A percentile compares a stretch with the other conserved stretches of the same genome.
phyloP scores from a whole-genome alignment of 2,329 filamentous ascomycete species.

The Cadophora sp. region DNA sequence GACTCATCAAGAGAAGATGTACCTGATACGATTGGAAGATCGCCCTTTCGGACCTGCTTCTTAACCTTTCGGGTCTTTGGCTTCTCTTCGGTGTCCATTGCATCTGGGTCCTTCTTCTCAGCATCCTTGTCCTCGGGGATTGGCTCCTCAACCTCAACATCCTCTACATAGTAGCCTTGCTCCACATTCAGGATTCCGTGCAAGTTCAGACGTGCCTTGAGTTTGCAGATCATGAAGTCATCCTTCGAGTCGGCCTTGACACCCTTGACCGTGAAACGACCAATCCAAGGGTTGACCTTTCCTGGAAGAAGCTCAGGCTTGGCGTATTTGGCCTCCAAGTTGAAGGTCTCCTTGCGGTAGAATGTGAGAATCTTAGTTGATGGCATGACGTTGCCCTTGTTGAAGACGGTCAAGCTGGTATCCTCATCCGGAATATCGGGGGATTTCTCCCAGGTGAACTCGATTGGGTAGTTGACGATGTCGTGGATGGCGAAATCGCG shows the following conservation, averaged over 20 bases:
- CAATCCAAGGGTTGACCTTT: conserved; percentile 93
- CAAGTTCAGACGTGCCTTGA: conserved; percentile 95
- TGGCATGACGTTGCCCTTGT: conserved; percentile 94
- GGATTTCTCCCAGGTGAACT: conserved; percentile 99
- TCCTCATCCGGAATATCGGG: conserved; percentile 98
- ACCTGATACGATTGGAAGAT: conserved; percentile 84
- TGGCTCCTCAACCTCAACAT: conserved; percentile 95
- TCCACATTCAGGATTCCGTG: conserved; percentile 97
- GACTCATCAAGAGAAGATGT: conserved; percentile 79
- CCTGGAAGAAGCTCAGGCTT: conserved; percentile 87
- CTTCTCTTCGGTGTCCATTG: conserved; percentile 85
- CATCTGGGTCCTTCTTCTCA: conserved; percentile 67
- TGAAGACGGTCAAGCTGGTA: conserved; percentile 95
- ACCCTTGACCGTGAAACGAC: conserved; percentile 96
- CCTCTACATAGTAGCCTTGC: conserved; percentile 97
- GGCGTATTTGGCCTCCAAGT: conserved; percentile 92
- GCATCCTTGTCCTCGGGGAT: conserved; percentile 72
- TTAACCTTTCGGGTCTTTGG: conserved; percentile 94
- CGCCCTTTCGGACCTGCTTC: conserved; percentile 98
- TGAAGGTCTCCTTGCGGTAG: conserved; percentile 97
- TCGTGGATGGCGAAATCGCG: conserved; percentile 98
- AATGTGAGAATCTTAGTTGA: conserved; percentile 99
- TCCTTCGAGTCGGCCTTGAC: conserved; percentile 93
- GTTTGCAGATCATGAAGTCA: conserved; percentile 99
- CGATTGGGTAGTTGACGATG: conserved; percentile 96